Evolutionary conservation across 208 protist species (phyloP), one percentile per base, ranked within the genome.

Genomic region (Leptomonas seymouri): DNA sequence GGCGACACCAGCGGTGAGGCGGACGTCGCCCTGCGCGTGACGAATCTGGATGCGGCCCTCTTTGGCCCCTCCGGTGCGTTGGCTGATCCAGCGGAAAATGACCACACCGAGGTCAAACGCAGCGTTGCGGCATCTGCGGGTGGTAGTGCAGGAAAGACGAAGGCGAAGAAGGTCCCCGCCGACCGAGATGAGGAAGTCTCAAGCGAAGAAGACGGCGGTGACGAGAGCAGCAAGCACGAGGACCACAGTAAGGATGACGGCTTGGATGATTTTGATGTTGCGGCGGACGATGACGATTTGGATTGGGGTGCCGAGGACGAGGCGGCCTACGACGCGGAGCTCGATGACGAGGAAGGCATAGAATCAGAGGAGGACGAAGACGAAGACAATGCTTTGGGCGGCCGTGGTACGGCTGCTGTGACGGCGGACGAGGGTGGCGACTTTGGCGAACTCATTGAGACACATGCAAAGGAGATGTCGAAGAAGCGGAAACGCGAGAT

Each of bases 291-390:
- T 18, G 69, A 64, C 21, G 87, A 85, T 31, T 56, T 93, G 67
- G 82, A 93, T 58, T 93, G 87, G 87, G 87, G 87, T 45, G 81
- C 75, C 49, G 84, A 88, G 50, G 87, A 93, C 64, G 85, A 89
- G 18, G 82, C 77, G 20, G 78, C 67, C 41, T 84, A 85, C 67
- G 80, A 85, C 57, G 80, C 65, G 20, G 74, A 70, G n/a, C 54
- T 78, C 6, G 76, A 85, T 54, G 71, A 70, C 25, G 59, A 75
- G 31, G 76, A 85, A 15, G 54, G 54, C 28, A 16, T 69, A 27
- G 71, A 77, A 16, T 42, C 25, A 9, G 63, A 45, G n/a, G 68
- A 69, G n/a, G 67, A 81, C 27, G 83, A 72, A 7, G 71, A 82
- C 45, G 75, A 75, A 3, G 78, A 83, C 49, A 78, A 78, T 41